phyloP scores from a whole-genome alignment of 2,329 filamentous ascomycete genomes.

The Aspergillus alliaceus region DNA sequence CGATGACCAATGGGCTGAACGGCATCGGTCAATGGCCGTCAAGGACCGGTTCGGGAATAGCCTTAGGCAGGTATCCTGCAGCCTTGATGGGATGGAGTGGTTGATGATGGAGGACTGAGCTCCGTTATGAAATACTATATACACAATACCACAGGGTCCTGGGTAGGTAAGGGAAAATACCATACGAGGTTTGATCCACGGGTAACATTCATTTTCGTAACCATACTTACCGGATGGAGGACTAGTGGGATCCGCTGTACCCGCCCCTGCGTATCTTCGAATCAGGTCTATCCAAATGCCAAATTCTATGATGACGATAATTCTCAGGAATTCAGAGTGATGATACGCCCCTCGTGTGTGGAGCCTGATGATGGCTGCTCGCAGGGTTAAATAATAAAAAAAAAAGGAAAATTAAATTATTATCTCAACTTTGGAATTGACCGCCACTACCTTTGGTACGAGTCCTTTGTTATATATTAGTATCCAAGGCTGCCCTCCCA shows the following conservation, averaged over 20 bases:
- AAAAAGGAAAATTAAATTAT: not conserved
- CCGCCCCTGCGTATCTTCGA: slow-evolving; percentile 5
- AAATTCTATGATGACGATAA: slow-evolving; percentile 34
- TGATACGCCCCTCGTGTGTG: not conserved
- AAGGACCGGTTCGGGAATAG: slow-evolving; percentile 4
- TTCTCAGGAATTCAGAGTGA: slow-evolving; percentile 33
- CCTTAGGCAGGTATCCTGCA: slow-evolving; percentile 7
- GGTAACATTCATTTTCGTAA: not conserved
- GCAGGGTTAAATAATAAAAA: slow-evolving; percentile 4
- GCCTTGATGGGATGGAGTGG: too few relatives aligned
- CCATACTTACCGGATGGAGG: not conserved
- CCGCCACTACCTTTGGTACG: slow-evolving; percentile 12
- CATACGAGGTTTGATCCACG: not conserved
- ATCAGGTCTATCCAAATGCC: slow-evolving; percentile 3
- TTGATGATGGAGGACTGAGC: too few relatives aligned
- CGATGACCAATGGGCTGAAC: not conserved
- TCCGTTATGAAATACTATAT: not conserved
- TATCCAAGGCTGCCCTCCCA: slow-evolving; percentile 4
- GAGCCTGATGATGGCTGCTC: slow-evolving; percentile 11
- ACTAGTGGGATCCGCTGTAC: slow-evolving; percentile 7
- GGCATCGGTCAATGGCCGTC: too few relatives aligned
- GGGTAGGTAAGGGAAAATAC: not conserved
- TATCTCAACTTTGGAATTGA: slow-evolving; percentile 5
- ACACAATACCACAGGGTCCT: not conserved
- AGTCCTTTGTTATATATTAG: slow-evolving; percentile 7